These are phyloP conservation scores for Rubus idaeus DNA, from an alignment of 306 rosid species.

Conservation along the genomic window DNA sequence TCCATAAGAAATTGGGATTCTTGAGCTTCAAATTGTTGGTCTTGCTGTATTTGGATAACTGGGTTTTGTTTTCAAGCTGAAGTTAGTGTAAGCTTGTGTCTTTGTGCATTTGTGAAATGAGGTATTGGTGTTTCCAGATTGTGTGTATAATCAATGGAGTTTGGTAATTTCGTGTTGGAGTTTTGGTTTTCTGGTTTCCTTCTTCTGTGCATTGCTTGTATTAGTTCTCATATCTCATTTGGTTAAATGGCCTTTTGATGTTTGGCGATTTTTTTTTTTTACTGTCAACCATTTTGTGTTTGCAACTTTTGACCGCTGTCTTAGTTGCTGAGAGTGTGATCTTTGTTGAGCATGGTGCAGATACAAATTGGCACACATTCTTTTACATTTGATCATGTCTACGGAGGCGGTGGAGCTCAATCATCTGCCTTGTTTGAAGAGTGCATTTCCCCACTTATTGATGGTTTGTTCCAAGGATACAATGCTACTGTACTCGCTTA, in stretches of 20 bases:
- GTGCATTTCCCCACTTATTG: constrained; percentile 73
- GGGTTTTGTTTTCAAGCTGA: constrained; percentile 6
- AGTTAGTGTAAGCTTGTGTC: no score
- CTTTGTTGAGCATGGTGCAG: constrained; percentile 39
- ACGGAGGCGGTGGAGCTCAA: constrained; percentile 66
- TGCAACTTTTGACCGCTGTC: constrained; percentile 18
- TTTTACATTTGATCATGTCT: constrained; percentile 80
- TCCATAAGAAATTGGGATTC: constrained; percentile 9
- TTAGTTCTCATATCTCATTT: not conserved
- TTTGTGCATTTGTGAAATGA: not conserved
- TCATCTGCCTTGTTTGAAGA: constrained; percentile 66
- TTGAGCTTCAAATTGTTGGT: constrained; percentile 1
- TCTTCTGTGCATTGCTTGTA: not conserved
- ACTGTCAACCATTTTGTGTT: not conserved
- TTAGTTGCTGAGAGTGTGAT: constrained; percentile 30
- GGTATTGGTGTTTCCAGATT: not conserved
- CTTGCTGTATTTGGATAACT: not conserved
- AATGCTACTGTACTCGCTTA: constrained; percentile 88
- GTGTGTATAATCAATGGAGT: not conserved
- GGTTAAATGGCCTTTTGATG: not conserved
- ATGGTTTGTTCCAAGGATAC: constrained; percentile 80
- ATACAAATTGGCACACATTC: constrained; percentile 75
- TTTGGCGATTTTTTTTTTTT: not conserved
- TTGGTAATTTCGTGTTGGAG: not conserved
- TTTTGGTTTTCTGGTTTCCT: not conserved